Evolutionary conservation across 225 moss, liverwort and hornwort genomes (phyloP), one percentile per base, ranked within the genome.

Genomic region (Takakia lepidozioides): DNA sequence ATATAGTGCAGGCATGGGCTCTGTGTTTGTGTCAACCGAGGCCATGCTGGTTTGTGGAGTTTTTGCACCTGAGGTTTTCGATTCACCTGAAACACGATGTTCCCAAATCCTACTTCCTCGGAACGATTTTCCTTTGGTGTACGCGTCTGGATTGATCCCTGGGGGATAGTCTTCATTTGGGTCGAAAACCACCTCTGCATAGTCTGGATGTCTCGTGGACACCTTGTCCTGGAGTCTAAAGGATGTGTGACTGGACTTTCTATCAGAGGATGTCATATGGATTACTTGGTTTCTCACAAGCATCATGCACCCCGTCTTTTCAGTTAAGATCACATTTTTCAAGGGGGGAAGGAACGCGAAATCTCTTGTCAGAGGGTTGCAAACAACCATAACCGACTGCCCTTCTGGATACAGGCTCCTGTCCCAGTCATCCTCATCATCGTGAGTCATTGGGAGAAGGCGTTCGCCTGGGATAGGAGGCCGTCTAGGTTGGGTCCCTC

Each of bases 311-410:
- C 63, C 71, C 28, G 4, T 56, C 38, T 67, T 49, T n/a, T 67
- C 48, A 43, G 63, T 52, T 52, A 67, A 57, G 39, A 67, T 60
- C 45, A 66, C 63, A 0, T 40, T 17, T 2, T 56, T 44, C 2
- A 71, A 58, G 37, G 76, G 71, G 25, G 71, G 63, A 28, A 76
- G 53, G 2, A 71, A 54, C 24, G 37, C 57, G 43, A 67, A 76
- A 56, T 71, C 67, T 23, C 29, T 23, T 48, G 71, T 76, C 27
- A 71, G 52, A 10, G 71, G 60, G 49, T 76, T 76, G 8, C 71
- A 67, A 40, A 71, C 46, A 25, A 76, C 45, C 17, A 76, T 48
- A 0, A 64, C 0, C 0, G 10, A 4, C 54, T 76, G 71, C 18
- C 60, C 49, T 56, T 63, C 17, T 0, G 3, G 46, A 49, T 36